phyloP scores from a whole-genome alignment of 2,329 filamentous ascomycete species.

The Epichloe typhina region DNA sequence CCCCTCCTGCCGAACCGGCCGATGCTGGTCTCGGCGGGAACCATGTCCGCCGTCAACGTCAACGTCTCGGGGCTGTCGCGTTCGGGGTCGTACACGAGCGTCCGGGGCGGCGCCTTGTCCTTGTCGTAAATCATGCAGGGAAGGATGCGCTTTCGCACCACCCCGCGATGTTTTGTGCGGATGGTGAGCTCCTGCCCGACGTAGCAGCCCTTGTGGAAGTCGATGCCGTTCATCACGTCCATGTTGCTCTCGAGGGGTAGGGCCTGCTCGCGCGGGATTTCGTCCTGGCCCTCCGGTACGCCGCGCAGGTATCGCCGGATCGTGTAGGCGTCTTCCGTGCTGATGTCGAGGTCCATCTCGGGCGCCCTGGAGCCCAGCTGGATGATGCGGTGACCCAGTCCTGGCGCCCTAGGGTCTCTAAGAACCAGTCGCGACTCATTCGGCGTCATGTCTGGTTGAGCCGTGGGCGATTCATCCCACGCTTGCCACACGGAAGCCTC shows the following conservation, averaged over 20 bases:
- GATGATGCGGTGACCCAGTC: constrained; percentile 39
- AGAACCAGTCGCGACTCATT: constrained; percentile 21
- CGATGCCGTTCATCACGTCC: constrained; percentile 72
- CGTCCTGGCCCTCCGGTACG: constrained; percentile 70
- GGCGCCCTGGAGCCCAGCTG: constrained; percentile 17
- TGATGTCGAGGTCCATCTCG: constrained; percentile 30
- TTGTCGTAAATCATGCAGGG: constrained; percentile 60
- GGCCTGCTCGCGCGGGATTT: constrained; percentile 58
- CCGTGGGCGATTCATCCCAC: constrained; percentile 45
- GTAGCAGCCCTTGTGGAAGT: constrained; percentile 95
- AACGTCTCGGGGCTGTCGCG: constrained; percentile 13
- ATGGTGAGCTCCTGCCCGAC: constrained; percentile 95
- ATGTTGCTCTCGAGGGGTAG: constrained; percentile 84
- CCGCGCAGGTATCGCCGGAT: constrained; percentile 68
- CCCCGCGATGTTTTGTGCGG: constrained; percentile 83
- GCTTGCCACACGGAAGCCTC: constrained; percentile 59
- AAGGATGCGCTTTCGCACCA: constrained; percentile 80
- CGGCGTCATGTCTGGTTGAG: neutral
- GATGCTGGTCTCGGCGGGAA: constrained; percentile 36
- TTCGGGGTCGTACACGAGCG: constrained; percentile 34
- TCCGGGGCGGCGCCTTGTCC: constrained; percentile 23
- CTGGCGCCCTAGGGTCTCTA: constrained; percentile 40
- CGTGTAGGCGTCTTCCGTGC: constrained; percentile 50
- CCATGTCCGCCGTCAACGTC: constrained; percentile 19
- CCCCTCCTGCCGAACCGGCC: constrained; percentile 41